Evolutionary conservation across 2,329 filamentous ascomycete species (phyloP).

Genomic region (Xylogone sp.): DNA sequence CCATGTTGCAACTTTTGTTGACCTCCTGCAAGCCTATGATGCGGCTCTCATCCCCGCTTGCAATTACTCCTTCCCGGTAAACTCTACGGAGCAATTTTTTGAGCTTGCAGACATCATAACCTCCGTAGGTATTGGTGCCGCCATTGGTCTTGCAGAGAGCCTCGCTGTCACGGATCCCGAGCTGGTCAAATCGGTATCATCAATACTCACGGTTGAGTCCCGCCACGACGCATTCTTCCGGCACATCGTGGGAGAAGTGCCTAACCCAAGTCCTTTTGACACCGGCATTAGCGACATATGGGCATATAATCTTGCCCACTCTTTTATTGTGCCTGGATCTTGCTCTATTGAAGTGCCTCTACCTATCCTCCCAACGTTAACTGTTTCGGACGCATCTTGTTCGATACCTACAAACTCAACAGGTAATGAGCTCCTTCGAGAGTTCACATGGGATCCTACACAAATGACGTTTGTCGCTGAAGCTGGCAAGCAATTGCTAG

Average conservation of each 20-base stretch:
- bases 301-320: conserved; percentile 10
- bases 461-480: conserved; percentile 8
- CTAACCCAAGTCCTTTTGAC: conserved; percentile 9
- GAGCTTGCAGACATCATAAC: conserved; percentile 5
- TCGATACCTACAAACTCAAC: no score
- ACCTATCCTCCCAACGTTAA: conserved; percentile 9
- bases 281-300: conserved; percentile 7
- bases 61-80: conserved; percentile 9
- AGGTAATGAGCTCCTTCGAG: conserved; percentile 4
- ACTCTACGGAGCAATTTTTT: conserved; percentile 9
- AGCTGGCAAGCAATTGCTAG: conserved; percentile 12
- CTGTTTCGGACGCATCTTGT: no score
- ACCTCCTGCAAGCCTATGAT: conserved; percentile 8
- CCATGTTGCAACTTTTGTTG: conserved; percentile 6
- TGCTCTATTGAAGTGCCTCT: conserved; percentile 8
- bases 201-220: conserved; percentile 6
- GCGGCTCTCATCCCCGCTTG: conserved; percentile 3
- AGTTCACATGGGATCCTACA: conserved; percentile 7
- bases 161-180: conserved; percentile 2
- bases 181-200: conserved; percentile 4
- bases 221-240: conserved; percentile 9
- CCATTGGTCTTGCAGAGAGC: conserved; percentile 7
- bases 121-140: conserved; percentile 7
- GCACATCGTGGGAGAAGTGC: conserved; percentile 4
- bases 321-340: conserved; percentile 9